A percentile compares a stretch with the other conserved stretches of the same genome.
Conservation (phyloP, 345 rosid species). For the Eucalyptus polybractea region DNA sequence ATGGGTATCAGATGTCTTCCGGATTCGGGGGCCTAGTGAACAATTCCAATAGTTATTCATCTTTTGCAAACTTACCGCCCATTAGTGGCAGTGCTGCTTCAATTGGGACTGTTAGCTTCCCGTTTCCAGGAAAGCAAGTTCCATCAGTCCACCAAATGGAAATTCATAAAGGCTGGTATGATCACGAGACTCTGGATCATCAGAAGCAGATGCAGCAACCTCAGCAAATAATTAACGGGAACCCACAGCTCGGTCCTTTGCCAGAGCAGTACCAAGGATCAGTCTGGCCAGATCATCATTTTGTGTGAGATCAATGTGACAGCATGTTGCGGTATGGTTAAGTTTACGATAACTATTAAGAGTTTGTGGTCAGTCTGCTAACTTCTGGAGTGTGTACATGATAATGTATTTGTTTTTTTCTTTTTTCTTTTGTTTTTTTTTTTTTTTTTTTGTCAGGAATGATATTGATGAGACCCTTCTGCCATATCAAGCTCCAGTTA, state of each 20-base stretch:
- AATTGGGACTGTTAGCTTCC: slow-evolving; percentile 51
- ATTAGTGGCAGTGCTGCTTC: slow-evolving; percentile 32
- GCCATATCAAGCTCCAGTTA: slow-evolving; percentile 50
- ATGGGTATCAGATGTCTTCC: slow-evolving; percentile 68
- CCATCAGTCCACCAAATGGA: slow-evolving; percentile 1
- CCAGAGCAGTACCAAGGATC: slow-evolving; percentile 81
- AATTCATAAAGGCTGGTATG: background rate
- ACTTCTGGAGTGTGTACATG: background rate
- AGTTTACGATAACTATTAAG: background rate
- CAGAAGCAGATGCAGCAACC: slow-evolving; percentile 20
- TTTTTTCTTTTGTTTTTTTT: no score
- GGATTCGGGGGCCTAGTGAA: slow-evolving; percentile 25
- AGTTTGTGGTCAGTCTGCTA: background rate
- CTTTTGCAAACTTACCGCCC: slow-evolving; percentile 35
- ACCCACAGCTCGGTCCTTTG: slow-evolving; percentile 45
- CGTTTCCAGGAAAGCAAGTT: slow-evolving; percentile 81
- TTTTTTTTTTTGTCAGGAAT: slow-evolving; percentile 7
- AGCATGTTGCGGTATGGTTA: slow-evolving; percentile 31
- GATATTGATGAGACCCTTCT: slow-evolving; percentile 52
- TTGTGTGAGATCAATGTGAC: slow-evolving; percentile 66
- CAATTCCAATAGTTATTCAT: slow-evolving; percentile 16
- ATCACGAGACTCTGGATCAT: slow-evolving; percentile 28
- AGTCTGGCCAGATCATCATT: slow-evolving; percentile 54
- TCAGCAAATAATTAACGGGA: slow-evolving; percentile 22
- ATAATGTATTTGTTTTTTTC: background rate